phyloP scores from a whole-genome alignment of 2,329 filamentous ascomycete genomes.

The Chaetomium sp. region DNA sequence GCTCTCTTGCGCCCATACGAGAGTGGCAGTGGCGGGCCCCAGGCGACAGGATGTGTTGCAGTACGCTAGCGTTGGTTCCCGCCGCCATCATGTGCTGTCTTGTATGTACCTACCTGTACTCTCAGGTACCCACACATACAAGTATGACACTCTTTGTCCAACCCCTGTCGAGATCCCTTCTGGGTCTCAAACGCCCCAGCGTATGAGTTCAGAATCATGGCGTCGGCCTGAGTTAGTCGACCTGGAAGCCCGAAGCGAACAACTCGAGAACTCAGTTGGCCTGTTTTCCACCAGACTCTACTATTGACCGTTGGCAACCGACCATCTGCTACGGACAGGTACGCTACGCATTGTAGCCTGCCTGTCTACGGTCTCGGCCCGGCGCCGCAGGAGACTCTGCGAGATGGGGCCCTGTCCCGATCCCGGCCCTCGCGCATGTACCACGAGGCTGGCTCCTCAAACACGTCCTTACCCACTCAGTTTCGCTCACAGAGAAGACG shows the following conservation, averaged over 20 bases:
- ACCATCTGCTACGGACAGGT: not conserved
- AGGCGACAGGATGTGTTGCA: not conserved
- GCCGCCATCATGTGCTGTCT: not conserved
- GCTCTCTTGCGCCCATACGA: not conserved
- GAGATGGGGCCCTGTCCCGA: not conserved
- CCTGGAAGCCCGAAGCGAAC: not conserved
- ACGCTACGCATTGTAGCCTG: not conserved
- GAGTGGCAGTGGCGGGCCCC: not conserved
- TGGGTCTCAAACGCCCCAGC: not conserved
- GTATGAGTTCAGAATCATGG: not conserved
- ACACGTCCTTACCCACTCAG: not conserved
- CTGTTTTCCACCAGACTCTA: not conserved
- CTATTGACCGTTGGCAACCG: not conserved
- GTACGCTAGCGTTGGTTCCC: not conserved
- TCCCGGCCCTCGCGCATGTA: not conserved
- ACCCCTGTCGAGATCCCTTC: not conserved
- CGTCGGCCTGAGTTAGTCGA: not conserved
- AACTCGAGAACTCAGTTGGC: not conserved
- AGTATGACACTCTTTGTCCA: not conserved
- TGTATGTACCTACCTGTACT: not conserved
- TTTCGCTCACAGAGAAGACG: not conserved
- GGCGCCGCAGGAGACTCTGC: not conserved
- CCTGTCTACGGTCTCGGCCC: not conserved
- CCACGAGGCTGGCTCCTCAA: constrained; percentile 2
- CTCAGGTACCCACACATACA: not conserved